Percentiles rank a stretch among this genome's conserved stretches.
These are phyloP conservation scores for Mycena epipterygia DNA, from an alignment of 768 basidiomycete genomes.

Conservation along the genomic window DNA sequence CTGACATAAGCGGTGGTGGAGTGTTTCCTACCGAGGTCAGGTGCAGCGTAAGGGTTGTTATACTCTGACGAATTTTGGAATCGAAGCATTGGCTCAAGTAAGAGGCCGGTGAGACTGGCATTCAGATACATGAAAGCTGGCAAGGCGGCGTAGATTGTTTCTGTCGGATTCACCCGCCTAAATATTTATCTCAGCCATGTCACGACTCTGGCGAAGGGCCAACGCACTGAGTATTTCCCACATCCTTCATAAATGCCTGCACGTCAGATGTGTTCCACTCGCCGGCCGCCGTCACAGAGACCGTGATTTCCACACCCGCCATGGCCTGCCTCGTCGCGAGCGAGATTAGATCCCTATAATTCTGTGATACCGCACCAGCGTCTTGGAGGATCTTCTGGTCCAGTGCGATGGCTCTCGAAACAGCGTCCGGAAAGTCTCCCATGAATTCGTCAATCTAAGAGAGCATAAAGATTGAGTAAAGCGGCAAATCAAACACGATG, in stretches of 20 bases:
- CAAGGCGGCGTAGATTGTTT: not conserved
- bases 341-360: constrained; percentile 58
- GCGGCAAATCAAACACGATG: too few species aligned
- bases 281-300: constrained; percentile 44
- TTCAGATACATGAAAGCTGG: constrained; percentile 15
- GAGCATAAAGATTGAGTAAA: too few species aligned
- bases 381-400: constrained; percentile 54
- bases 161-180: constrained; percentile 23
- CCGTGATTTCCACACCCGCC: constrained; percentile 62
- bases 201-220: not conserved
- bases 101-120: not conserved
- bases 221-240: constrained; percentile 55
- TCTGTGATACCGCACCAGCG: constrained; percentile 51
- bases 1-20: not conserved
- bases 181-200: not conserved
- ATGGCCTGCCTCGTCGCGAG: constrained; percentile 61
- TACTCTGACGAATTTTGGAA: constrained; percentile 54
- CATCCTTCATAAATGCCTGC: constrained; percentile 63
- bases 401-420: constrained; percentile 50
- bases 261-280: constrained; percentile 56
- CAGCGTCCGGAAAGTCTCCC: constrained; percentile 54
- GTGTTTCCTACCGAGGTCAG: constrained; percentile 48
- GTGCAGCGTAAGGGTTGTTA: constrained; percentile 42
- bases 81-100: constrained; percentile 31
- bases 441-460: constrained; percentile 57